Conservation (phyloP, 78 protist genomes). For the Capsaspora owczarzaki region DNA sequence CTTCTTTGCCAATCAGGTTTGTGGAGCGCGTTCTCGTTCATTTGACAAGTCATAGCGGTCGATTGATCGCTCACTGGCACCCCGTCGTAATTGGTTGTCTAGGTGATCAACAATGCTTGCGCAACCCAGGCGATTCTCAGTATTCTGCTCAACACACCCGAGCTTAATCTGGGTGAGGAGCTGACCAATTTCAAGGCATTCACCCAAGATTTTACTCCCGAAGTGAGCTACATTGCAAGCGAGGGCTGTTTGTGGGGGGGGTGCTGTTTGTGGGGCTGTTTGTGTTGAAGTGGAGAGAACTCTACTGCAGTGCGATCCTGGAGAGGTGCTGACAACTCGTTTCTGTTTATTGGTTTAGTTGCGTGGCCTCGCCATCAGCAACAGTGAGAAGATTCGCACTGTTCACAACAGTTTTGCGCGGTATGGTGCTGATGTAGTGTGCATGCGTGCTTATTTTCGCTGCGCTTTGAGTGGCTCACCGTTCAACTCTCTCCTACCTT, state of each 20-base stretch:
- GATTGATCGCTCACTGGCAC: too few species aligned
- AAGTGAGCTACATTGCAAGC: slow-evolving; percentile 27
- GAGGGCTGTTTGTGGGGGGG: too few species aligned
- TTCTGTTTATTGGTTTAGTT: too few species aligned
- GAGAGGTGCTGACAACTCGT: too few species aligned
- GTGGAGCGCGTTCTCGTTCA: too few species aligned
- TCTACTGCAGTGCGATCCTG: too few species aligned
- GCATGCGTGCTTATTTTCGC: too few species aligned
- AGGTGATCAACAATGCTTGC: slow-evolving; percentile 88
- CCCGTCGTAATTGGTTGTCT: too few species aligned
- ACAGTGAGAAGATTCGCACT: slow-evolving; percentile 53
- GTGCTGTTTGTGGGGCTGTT: neutral
- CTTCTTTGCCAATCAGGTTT: too few species aligned
- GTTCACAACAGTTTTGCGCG: slow-evolving; percentile 78
- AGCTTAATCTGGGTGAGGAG: slow-evolving; percentile 73
- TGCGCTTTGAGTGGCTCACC: too few species aligned
- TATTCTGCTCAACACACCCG: slow-evolving; percentile 67
- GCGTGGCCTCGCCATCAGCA: slow-evolving; percentile 71
- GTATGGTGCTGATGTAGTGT: neutral
- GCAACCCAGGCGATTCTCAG: slow-evolving; percentile 98
- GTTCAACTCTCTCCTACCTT: neutral
- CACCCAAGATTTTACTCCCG: slow-evolving; percentile 59
- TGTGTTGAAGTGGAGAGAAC: too few species aligned
- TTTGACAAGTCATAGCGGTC: too few species aligned
- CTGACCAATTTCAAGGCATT: slow-evolving; percentile 55